Base-by-base conservation (phyloP, 345 rosid genomes). In the Salix caprea region DNA sequence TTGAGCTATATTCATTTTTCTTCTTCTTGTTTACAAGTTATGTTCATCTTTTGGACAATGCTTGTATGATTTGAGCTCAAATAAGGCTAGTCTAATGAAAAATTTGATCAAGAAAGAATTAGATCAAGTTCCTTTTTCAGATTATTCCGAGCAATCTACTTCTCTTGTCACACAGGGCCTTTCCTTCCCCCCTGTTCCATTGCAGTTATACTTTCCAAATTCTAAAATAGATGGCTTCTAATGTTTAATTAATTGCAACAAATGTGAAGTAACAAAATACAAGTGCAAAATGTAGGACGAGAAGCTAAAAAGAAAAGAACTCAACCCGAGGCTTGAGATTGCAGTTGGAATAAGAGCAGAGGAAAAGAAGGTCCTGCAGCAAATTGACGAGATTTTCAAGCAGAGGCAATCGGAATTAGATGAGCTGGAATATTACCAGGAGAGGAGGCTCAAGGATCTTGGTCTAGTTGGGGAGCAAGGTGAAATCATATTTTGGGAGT, bases 381-480 rank as follows among this genome's bases (percentile, higher is more conserved):
- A 91, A 75, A 89, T 93, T 65, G 89, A 91, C 71, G 79, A 74
- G 61, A 75, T 87, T 78, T 90, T 95, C 80, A 84, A 82, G 83
- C 88, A 86, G 34, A 89, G 91, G 83, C 97, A 91, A 79, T 78
- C 73, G 36, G 93, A 91, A 71, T 81, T 93, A 76, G 88, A 88
- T 36, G 88, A 85, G 79, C 65, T 93, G 65, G 97, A 91, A 84
- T 95, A 91, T 81, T 93, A 92, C 88, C 97, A 95, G 80, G 96
- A 93, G 83, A 90, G 97, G 76, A 75, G 99, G 86, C 97, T 91
- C 73, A 89, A 82, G 83, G 96, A 89, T 75, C 97, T 91, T 69
- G 99, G 99, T 73, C 88, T 95, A 40, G 94, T 89, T 70, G 97
- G 97, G 6, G 97, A 93, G 88, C 97, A 91, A 89, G 99, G 97